phyloP scores from a whole-genome alignment of 768 basidiomycete genomes.

The Imleria badia region DNA sequence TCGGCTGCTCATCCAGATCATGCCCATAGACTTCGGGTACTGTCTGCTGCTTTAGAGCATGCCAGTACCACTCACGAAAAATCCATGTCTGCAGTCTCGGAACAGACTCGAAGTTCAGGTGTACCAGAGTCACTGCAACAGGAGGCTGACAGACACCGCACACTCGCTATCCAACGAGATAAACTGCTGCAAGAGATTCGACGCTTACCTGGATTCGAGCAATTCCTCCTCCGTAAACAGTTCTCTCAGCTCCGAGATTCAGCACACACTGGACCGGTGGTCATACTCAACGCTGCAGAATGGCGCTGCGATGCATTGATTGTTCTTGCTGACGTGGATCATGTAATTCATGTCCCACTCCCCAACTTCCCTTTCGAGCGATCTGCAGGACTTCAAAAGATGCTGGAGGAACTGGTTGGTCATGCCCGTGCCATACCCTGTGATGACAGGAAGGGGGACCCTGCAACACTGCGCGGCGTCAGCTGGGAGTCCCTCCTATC shows the following conservation, averaged over 20 bases:
- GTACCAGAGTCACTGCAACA: neutral
- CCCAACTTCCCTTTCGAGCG: neutral
- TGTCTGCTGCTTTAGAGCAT: neutral
- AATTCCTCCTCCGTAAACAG: neutral
- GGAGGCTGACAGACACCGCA: neutral
- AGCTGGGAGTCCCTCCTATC: neutral
- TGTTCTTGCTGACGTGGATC: too few species aligned
- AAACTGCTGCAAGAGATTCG: neutral
- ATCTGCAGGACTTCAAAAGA: neutral
- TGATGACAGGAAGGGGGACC: too few species aligned
- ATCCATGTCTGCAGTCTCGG: neutral
- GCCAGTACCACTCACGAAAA: neutral
- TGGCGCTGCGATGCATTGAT: too few species aligned
- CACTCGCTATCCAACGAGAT: constrained; percentile 3
- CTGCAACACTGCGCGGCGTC: too few species aligned
- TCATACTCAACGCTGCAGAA: too few species aligned
- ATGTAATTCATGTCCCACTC: constrained; percentile 5
- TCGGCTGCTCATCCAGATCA: constrained; percentile 1
- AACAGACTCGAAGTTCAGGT: neutral
- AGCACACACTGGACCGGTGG: too few species aligned
- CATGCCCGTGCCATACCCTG: too few species aligned
- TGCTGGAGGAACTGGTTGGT: too few species aligned
- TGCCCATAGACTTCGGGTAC: neutral
- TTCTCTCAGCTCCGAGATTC: neutral
- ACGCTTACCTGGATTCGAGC: constrained; percentile 1